These are phyloP conservation scores for Achaetomiella virescens DNA, from an alignment of 495 filamentous ascomycete species.

Conservation along the genomic window DNA sequence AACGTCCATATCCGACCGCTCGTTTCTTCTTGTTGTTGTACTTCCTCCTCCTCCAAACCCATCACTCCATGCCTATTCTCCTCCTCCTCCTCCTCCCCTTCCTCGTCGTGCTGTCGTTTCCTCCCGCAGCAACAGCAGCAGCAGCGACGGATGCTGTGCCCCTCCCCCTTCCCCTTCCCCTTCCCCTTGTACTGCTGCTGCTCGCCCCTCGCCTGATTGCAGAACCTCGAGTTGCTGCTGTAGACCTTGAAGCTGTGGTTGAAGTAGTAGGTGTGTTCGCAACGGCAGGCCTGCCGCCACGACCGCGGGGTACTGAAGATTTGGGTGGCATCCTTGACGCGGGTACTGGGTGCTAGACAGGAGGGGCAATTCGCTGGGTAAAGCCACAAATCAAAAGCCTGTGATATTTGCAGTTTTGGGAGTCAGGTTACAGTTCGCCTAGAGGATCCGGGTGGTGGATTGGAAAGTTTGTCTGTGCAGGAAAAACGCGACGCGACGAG, in stretches of 20 bases:
- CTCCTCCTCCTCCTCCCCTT: background rate
- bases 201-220: background rate
- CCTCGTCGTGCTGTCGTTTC: background rate
- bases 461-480: too few species aligned
- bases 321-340: constrained; percentile 25
- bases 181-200: too few species aligned
- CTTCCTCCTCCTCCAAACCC: background rate
- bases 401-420: too few species aligned
- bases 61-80: too few species aligned
- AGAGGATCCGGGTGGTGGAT: background rate
- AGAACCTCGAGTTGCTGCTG: background rate
- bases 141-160: too few species aligned
- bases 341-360: too few species aligned
- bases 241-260: background rate
- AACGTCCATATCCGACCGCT: background rate
- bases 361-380: too few species aligned
- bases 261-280: background rate
- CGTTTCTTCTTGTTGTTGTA: too few species aligned
- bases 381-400: too few species aligned
- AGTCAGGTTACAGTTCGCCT: too few species aligned
- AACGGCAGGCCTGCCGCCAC: background rate
- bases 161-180: too few species aligned
- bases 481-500: background rate
- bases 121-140: background rate
- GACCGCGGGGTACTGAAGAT: constrained; percentile 3